A percentile compares a stretch with the other conserved stretches of the same genome.
Evolutionary conservation across 2,329 filamentous ascomycete species (phyloP).

Genomic region (Juglanconis juglandina): DNA sequence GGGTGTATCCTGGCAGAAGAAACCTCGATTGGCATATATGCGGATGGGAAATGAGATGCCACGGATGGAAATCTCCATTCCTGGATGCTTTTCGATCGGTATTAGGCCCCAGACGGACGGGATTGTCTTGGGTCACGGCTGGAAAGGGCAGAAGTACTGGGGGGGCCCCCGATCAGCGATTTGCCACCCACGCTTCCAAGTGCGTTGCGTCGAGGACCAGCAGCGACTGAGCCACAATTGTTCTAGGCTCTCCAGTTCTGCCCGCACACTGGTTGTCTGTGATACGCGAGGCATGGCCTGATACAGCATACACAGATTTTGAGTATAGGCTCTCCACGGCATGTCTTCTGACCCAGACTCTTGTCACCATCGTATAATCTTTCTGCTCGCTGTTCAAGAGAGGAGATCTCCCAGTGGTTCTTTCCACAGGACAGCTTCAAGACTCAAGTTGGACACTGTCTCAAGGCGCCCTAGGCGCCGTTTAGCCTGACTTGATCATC

Average conservation of each 20-base stretch:
- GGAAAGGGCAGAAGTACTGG: not conserved
- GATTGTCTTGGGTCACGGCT: conserved; percentile 2
- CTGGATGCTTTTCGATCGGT: conserved; percentile 16
- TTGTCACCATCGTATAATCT: not conserved
- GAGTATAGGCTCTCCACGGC: not conserved
- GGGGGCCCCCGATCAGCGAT: conserved; percentile 12
- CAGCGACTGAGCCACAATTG: conserved; percentile 22
- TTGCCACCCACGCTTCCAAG: conserved; percentile 12
- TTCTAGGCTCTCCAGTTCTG: conserved; percentile 18
- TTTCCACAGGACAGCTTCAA: not conserved
- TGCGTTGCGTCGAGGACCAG: not conserved
- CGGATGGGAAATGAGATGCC: conserved; percentile 11
- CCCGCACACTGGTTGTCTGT: no score
- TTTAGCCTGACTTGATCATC: not conserved
- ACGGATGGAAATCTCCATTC: conserved; percentile 15
- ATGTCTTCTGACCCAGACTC: not conserved
- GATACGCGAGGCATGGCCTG: no score
- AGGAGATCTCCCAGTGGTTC: not conserved
- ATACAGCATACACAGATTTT: no score
- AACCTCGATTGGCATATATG: conserved; percentile 10
- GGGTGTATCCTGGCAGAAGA: not conserved
- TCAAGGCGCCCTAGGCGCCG: not conserved
- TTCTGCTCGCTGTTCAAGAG: not conserved
- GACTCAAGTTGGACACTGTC: not conserved
- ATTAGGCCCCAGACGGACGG: conserved; percentile 4